Conservation (phyloP, 257 asterid species). For the Solanum paucissectum region DNA sequence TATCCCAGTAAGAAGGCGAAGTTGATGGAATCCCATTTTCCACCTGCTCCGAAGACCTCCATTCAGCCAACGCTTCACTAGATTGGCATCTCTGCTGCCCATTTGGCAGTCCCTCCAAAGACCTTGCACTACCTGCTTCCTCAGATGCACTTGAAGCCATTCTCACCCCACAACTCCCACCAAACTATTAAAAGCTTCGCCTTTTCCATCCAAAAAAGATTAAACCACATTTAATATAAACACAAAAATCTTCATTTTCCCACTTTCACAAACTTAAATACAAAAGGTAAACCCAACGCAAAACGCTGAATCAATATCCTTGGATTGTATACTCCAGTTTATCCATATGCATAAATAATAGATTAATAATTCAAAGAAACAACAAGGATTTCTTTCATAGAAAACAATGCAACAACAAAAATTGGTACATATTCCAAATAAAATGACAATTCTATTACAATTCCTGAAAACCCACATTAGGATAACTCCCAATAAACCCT, state of each 20-base stretch:
- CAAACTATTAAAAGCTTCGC: conserved; percentile 33
- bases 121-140: conserved; percentile 43
- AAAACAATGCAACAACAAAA: neutral
- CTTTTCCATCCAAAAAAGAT: conserved; percentile 17
- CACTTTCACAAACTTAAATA: neutral
- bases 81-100: conserved; percentile 50
- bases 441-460: neutral
- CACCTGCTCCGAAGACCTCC: conserved; percentile 76
- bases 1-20: conserved; percentile 87
- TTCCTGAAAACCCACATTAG: neutral
- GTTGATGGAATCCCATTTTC: conserved; percentile 75
- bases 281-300: neutral
- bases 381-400: neutral
- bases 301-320: neutral
- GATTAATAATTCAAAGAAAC: neutral
- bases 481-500: conserved; percentile 1
- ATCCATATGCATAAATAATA: neutral
- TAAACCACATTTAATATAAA: neutral
- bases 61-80: conserved; percentile 65
- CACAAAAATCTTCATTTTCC: neutral
- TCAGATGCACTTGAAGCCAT: conserved; percentile 52
- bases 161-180: conserved; percentile 41
- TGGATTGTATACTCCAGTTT: neutral
- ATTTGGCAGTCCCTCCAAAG: conserved; percentile 44
- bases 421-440: neutral